phyloP scores from a whole-genome alignment of 2,329 filamentous ascomycete genomes.

The Aspergillus sp. region DNA sequence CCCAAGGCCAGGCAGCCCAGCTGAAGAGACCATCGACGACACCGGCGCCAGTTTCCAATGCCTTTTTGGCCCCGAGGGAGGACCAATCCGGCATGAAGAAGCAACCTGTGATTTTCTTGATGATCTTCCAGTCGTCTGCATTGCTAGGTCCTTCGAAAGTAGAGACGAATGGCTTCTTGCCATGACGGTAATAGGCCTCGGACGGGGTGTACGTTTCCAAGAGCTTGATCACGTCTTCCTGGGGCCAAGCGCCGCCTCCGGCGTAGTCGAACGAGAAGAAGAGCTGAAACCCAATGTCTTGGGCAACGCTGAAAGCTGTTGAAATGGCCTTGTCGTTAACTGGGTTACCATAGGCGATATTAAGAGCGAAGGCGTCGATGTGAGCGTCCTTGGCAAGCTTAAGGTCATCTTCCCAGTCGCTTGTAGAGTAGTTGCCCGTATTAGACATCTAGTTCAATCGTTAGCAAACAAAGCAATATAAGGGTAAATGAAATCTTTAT shows the following conservation, averaged over 20 bases:
- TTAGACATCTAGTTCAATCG: slow-evolving; percentile 24
- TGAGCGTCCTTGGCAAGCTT: slow-evolving; percentile 27
- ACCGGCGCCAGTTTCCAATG: slow-evolving; percentile 13
- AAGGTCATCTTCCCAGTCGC: slow-evolving; percentile 31
- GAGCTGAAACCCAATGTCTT: slow-evolving; percentile 23
- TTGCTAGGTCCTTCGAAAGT: slow-evolving; percentile 43
- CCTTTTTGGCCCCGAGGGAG: slow-evolving; percentile 25
- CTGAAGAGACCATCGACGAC: slow-evolving; percentile 36
- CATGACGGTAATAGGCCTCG: slow-evolving; percentile 23
- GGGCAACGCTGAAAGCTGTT: slow-evolving; percentile 22
- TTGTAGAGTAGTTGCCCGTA: slow-evolving; percentile 15
- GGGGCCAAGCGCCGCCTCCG: slow-evolving; percentile 26
- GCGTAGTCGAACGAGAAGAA: slow-evolving; percentile 37
- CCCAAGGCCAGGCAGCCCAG: slow-evolving; percentile 42
- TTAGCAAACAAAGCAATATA: background rate
- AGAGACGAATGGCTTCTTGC: slow-evolving; percentile 31
- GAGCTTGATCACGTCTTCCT: slow-evolving; percentile 18
- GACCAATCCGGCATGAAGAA: slow-evolving; percentile 47
- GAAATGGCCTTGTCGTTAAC: slow-evolving; percentile 13
- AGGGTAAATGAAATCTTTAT: background rate
- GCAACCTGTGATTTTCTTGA: slow-evolving; percentile 36
- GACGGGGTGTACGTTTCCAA: slow-evolving; percentile 21
- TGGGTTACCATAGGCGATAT: slow-evolving; percentile 25
- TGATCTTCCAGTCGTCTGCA: slow-evolving; percentile 40
- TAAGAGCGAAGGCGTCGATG: slow-evolving; percentile 41